Base-by-base conservation (phyloP, 306 rosid species). In the Begonia loranthoides region DNA sequence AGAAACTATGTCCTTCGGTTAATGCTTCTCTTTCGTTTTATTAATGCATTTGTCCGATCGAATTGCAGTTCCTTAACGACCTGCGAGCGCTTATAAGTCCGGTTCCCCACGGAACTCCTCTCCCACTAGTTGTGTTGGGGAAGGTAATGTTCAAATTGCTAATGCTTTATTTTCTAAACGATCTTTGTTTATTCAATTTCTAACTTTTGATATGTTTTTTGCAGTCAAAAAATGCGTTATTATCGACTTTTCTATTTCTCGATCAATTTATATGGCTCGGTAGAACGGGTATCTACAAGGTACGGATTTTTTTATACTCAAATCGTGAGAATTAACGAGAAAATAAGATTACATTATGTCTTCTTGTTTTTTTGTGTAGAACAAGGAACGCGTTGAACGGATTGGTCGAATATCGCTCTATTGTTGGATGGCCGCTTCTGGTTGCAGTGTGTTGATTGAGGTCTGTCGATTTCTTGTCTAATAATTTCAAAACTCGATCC, bases 251-350 rank as follows among this genome's bases (percentile, higher is more conserved):
- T 80, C 83, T 89, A 60, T 75, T 89, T 72, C 97, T 84, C 17
- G 97, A 89, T 76, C 97, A 89, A 89, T 62, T 89, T 51, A 95
- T 81, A 59, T 89, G 97, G 97, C 93, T 84, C 15, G 83, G 97
- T 21, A 84, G 93, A 72, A 36, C 89, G 1, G 97, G 95, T 41
- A 82, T 89, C 59, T 62, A 79, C 52, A 61, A 89, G 89, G 95
- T 89, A 67, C 14, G 8, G 45, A 6, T 66, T 52, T 46, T 17
- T 21, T 22, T 65, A 46, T 34, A 49, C 11, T 13, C 10, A 12
- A 22, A n/a, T 36, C 8, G 4, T 22, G 28, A 16, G 41, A 15
- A 12, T 16, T 33, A n/a, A 7, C 22, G 13, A 14, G 24, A 50
- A 60, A 46, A 45, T 22, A 22, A 36, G 40, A 12, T 13, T 9